phyloP scores from a whole-genome alignment of 805 yeast genomes.

The Myxozyma vanderwaltii region DNA sequence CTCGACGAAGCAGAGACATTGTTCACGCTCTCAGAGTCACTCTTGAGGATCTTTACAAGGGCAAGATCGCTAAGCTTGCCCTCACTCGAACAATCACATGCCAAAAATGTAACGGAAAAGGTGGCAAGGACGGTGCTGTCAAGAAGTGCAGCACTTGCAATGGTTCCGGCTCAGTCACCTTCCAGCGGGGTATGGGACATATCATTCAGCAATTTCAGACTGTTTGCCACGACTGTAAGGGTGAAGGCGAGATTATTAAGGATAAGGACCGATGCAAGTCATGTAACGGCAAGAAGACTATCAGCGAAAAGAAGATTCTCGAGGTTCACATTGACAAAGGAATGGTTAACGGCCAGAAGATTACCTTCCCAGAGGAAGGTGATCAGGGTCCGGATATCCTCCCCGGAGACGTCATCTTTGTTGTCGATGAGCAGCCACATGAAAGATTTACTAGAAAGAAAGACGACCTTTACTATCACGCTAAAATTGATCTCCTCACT shows the following conservation, averaged over 20 bases:
- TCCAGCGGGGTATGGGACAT: constrained; percentile 98
- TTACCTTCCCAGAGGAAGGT: constrained; percentile 92
- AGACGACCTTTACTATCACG: constrained; percentile 80
- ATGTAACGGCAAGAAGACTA: constrained; percentile 88
- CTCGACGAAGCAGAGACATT: constrained; percentile 62
- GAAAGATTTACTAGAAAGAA: constrained; percentile 81
- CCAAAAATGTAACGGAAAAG: constrained; percentile 87
- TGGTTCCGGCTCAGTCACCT: constrained; percentile 89
- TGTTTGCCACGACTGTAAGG: constrained; percentile 87
- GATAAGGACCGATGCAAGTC: constrained; percentile 83
- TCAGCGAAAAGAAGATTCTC: constrained; percentile 84
- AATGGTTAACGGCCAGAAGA: constrained; percentile 90
- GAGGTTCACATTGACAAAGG: constrained; percentile 96
- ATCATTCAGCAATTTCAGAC: constrained; percentile 98
- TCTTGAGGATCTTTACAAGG: constrained; percentile 90
- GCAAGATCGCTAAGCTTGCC: constrained; percentile 91
- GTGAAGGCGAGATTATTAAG: constrained; percentile 86
- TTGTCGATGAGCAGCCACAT: constrained; percentile 88
- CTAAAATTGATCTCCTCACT: constrained; percentile 86
- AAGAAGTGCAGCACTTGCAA: constrained; percentile 83
- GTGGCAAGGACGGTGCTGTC: constrained; percentile 91
- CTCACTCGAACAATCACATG: constrained; percentile 89
- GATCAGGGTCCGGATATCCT: constrained; percentile 94
- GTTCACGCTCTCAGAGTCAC: constrained; percentile 83
- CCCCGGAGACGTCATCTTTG: constrained; percentile 95